A percentile compares a stretch with the other conserved stretches of the same genome.
Conservation (phyloP, 352 stramenopile species). For the Phytophthora tentaculata region DNA sequence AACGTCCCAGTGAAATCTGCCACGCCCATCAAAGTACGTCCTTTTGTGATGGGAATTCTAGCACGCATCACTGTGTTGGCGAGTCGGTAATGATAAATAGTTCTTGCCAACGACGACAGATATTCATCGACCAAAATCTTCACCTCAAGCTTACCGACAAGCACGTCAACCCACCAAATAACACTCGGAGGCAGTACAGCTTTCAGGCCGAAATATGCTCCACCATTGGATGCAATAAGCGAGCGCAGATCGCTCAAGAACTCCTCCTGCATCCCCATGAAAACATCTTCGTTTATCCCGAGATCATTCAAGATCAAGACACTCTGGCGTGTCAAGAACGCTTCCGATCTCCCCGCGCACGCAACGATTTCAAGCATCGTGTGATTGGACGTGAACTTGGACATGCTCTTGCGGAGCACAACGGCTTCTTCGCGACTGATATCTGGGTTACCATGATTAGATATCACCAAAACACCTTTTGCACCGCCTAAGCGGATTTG, state of each 20-base stretch:
- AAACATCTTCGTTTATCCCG: conserved; percentile 62
- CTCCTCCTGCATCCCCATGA: conserved; percentile 75
- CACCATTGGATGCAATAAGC: conserved; percentile 58
- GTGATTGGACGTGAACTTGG: conserved; percentile 69
- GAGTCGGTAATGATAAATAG: conserved; percentile 76
- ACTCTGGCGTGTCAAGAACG: conserved; percentile 80
- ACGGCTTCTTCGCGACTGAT: conserved; percentile 32
- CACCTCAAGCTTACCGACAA: conserved; percentile 46
- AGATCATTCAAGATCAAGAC: conserved; percentile 74
- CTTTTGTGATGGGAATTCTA: conserved; percentile 75
- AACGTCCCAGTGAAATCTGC: conserved; percentile 78
- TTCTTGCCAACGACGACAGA: conserved; percentile 55
- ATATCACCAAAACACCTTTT: conserved; percentile 81
- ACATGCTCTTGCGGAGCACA: conserved; percentile 71
- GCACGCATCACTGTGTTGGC: conserved; percentile 75
- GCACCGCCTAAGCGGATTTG: conserved; percentile 78
- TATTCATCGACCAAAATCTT: conserved; percentile 54
- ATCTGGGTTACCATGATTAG: conserved; percentile 32
- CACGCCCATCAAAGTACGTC: conserved; percentile 79
- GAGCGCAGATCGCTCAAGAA: conserved; percentile 61
- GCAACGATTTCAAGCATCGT: conserved; percentile 77
- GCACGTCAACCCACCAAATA: conserved; percentile 47
- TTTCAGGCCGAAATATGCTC: conserved; percentile 61
- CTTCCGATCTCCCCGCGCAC: conserved; percentile 53
- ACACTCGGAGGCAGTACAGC: conserved; percentile 38